phyloP scores from a whole-genome alignment of 305 asterid species.

The Solanum hybrid region DNA sequence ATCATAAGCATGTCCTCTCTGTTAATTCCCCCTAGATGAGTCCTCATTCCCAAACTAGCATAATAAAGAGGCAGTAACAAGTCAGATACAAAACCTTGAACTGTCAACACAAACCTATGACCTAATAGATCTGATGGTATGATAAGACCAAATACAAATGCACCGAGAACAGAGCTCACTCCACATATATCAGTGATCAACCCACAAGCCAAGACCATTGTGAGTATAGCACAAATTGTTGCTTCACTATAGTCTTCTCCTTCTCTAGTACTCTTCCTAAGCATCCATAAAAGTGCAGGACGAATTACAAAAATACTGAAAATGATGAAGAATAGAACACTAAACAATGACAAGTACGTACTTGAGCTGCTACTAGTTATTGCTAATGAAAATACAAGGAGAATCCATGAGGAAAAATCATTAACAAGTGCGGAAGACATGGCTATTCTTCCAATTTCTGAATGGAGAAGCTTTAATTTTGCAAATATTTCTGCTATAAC shows the following conservation, averaged over 20 bases:
- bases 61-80: constrained; percentile 11
- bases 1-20: not conserved
- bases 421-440: constrained; percentile 15
- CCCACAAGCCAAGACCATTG: constrained; percentile 19
- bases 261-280: constrained; percentile 5
- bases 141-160: constrained; percentile 16
- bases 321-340: not conserved
- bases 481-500: constrained; percentile 10
- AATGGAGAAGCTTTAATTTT: constrained; percentile 18
- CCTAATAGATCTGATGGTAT: constrained; percentile 16
- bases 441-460: constrained; percentile 15
- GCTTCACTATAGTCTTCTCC: constrained; percentile 15
- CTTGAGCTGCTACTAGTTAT: constrained; percentile 2
- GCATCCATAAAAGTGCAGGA: constrained; percentile 12
- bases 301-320: constrained; percentile 5
- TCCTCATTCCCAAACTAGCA: constrained; percentile 11
- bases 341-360: not conserved
- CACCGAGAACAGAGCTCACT: constrained; percentile 14
- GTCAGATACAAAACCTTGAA: constrained; percentile 18
- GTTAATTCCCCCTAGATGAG: not conserved
- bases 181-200: constrained; percentile 12
- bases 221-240: constrained; percentile 6
- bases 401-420: constrained; percentile 7
- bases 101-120: constrained; percentile 7
- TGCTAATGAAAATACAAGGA: constrained; percentile 1